These are phyloP conservation scores for Bertia moriformis DNA, from an alignment of 2,329 filamentous ascomycete genomes.

Conservation along the genomic window DNA sequence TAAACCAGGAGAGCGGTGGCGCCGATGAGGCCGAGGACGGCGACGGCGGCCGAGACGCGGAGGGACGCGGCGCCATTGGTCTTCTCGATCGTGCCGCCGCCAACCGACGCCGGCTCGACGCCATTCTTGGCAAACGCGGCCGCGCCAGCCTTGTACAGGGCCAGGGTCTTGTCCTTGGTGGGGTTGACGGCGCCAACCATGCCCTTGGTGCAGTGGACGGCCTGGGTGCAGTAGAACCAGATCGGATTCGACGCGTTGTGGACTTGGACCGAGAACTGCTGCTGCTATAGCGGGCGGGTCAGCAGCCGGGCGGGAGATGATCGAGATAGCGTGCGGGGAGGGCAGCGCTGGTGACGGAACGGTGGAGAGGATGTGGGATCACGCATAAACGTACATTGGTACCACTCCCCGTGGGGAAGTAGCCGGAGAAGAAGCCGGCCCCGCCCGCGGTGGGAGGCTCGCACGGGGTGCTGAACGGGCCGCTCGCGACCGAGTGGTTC, in stretches of 20 bases:
- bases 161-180: conserved; percentile 12
- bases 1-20: neutral
- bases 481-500: conserved; percentile 22
- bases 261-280: conserved; percentile 18
- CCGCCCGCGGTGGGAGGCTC: conserved; percentile 14
- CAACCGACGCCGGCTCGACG: conserved; percentile 11
- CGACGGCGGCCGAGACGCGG: neutral
- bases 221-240: conserved; percentile 22
- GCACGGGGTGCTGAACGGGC: conserved; percentile 19
- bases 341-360: too few relatives aligned
- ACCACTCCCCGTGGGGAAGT: conserved; percentile 12
- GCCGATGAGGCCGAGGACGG: neutral
- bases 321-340: too few relatives aligned
- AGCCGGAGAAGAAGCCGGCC: conserved; percentile 23
- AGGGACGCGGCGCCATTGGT: conserved; percentile 1
- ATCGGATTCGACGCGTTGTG: conserved; percentile 14
- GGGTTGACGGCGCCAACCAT: conserved; percentile 25
- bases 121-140: conserved; percentile 11
- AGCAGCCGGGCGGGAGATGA: too few relatives aligned
- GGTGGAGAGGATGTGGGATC: neutral
- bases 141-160: conserved; percentile 12
- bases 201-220: conserved; percentile 18
- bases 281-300: conserved; percentile 12
- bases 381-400: conserved; percentile 13
- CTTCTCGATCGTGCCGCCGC: conserved; percentile 14